Conservation (phyloP, 257 asterid genomes). For the Forsythia viridissima region DNA sequence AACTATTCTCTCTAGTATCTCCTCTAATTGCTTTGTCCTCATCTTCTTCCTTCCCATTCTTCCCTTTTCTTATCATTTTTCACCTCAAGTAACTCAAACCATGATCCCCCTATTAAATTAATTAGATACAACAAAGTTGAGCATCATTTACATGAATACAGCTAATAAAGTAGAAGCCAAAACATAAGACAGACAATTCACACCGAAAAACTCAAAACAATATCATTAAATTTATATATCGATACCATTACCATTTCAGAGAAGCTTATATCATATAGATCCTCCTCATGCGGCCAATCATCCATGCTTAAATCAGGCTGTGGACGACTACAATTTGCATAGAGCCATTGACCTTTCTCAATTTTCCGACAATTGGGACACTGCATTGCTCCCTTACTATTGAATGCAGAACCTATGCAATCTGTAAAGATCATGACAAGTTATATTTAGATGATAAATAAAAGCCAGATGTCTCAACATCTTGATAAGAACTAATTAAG, state of each 20-base stretch:
- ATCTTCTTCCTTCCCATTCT: not conserved
- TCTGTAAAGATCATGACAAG: conserved; percentile 50
- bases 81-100: conserved; percentile 12
- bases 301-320: conserved; percentile 83
- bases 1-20: conserved; percentile 1
- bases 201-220: not conserved
- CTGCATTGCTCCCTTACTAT: conserved; percentile 96
- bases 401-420: conserved; percentile 99
- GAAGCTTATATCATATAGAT: conserved; percentile 79
- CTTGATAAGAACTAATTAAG: not conserved
- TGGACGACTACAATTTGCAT: conserved; percentile 80
- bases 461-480: not conserved
- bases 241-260: conserved; percentile 71
- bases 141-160: not conserved
- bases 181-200: not conserved
- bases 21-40: conserved; percentile 1
- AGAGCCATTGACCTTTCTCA: conserved; percentile 98
- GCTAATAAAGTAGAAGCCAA: not conserved
- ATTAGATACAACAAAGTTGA: conserved; percentile 4
- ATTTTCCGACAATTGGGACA: conserved; percentile 98
- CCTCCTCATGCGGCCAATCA: conserved; percentile 91
- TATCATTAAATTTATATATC: conserved; percentile 7
- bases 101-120: conserved; percentile 1
- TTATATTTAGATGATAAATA: conserved; percentile 18
- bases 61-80: conserved; percentile 3